Evolutionary conservation across 2,329 filamentous ascomycete genomes (phyloP), one percentile per base, ranked within the genome.

Genomic region (Zarea fungicola): DNA sequence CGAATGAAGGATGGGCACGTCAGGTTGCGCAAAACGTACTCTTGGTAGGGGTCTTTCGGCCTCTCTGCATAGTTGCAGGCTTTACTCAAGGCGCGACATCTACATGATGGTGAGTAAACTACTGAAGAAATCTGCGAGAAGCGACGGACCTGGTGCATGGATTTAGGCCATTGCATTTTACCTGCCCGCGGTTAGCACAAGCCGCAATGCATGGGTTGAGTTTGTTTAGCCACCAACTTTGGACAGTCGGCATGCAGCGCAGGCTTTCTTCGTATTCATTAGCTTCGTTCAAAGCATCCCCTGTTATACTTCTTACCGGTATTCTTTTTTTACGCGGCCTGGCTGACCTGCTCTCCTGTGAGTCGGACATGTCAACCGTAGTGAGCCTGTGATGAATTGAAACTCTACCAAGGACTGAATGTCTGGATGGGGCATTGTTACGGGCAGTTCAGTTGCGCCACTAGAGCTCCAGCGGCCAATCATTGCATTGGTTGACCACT

Each of bases 211-310:
- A 10, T 11, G 10, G 2, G 10, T 18, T 8, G n/a, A 16, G 23
- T 5, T 4, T n/a, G 23, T 26, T n/a, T n/a, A n/a, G n/a, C n/a
- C n/a, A 29, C 45, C 19, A 45, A 58, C 60, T 52, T 62, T 62
- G 37, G 58, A 58, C n/a, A 51, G 52, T 4, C 60, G 57, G 39
- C 60, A 62, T 8, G 58, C 52, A 22, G 48, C 53, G 28, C 60
- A 62, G 11, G 60, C 58, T 44, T 57, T 60, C 60, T 62, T 43
- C 5, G n/a, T 25, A 6, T 19, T 13, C 1, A 31, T 36, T 11
- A 44, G 25, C 14, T 10, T 10, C 6, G 21, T 2, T 16, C 16
- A 6, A n/a, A 7, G n/a, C 19, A 10, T 6, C 18, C 3, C 2
- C 4, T 2, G n/a, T 1, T 23, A 11, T 6, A 10, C 3, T n/a